Percentiles rank a stretch among this genome's conserved stretches.
Conservation (phyloP, 2,329 filamentous ascomycete species). For the Epichloe sylvatica region DNA sequence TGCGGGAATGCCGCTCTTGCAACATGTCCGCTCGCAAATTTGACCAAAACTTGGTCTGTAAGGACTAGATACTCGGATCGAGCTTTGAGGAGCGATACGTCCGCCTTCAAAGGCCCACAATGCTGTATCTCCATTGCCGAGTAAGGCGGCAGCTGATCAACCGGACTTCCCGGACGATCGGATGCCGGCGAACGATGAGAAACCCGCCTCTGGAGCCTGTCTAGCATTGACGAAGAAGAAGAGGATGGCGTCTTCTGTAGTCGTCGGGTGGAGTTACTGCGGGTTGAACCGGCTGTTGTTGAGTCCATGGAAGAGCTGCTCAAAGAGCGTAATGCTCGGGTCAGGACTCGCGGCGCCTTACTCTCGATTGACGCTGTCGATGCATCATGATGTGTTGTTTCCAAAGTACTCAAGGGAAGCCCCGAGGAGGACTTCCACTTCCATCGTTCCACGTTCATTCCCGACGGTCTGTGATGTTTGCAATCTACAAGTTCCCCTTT, state of each 20-base stretch:
- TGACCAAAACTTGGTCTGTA: conserved; percentile 35
- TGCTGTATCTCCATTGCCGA: conserved; percentile 27
- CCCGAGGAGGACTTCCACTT: conserved; percentile 21
- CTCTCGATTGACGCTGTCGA: conserved; percentile 12
- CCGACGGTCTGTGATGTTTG: not conserved
- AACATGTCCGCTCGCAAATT: conserved; percentile 33
- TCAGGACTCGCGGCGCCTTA: conserved; percentile 23
- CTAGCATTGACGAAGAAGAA: conserved; percentile 27
- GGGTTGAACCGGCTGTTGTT: conserved; percentile 18
- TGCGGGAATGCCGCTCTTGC: conserved; percentile 34
- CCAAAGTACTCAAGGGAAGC: conserved; percentile 13
- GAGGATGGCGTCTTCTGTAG: conserved; percentile 26
- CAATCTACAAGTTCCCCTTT: not conserved
- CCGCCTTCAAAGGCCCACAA: conserved; percentile 34
- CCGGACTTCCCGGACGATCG: conserved; percentile 15
- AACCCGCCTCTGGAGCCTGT: conserved; percentile 26
- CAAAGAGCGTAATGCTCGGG: conserved; percentile 25
- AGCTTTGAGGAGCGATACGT: conserved; percentile 34
- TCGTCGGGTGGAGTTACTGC: conserved; percentile 19
- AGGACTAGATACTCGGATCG: conserved; percentile 38
- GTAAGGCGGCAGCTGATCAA: conserved; percentile 20
- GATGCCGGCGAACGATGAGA: conserved; percentile 23
- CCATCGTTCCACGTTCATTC: conserved; percentile 22
- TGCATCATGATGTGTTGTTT: conserved; percentile 10
- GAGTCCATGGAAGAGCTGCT: conserved; percentile 29